Percentiles rank a stretch among this genome's conserved stretches.
phyloP scores from a whole-genome alignment of 169 alveolate species.

The Theileria equi region DNA sequence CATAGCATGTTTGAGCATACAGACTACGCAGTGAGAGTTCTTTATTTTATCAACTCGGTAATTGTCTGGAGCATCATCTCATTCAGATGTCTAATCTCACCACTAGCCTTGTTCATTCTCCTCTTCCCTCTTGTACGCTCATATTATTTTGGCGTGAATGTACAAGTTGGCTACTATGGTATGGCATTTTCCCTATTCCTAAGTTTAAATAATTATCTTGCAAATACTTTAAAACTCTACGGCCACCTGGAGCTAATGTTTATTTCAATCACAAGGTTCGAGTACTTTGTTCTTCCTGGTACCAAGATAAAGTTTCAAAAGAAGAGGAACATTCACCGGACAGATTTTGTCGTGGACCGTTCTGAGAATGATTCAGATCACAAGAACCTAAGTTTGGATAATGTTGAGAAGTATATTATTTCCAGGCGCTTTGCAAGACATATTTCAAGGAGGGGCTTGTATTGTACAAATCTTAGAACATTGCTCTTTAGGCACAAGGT shows the following conservation, averaged over 20 bases:
- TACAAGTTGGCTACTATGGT: background rate
- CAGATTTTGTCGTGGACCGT: conserved; percentile 7
- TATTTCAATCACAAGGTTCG: conserved; percentile 5
- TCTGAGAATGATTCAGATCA: no score
- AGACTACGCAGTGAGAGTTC: conserved; percentile 10
- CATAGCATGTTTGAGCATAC: background rate
- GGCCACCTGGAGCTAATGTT: conserved; percentile 4
- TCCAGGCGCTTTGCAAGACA: no score
- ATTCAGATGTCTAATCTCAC: conserved; percentile 1
- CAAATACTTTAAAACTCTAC: no score
- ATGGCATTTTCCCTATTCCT: conserved; percentile 4
- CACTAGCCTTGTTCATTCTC: background rate
- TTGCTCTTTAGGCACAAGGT: background rate
- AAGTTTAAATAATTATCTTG: no score
- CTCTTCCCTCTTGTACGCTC: background rate
- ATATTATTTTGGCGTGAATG: background rate
- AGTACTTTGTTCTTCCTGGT: conserved; percentile 8
- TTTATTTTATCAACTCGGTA: background rate
- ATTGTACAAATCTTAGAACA: background rate
- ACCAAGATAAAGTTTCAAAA: conserved; percentile 2
- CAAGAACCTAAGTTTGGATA: no score
- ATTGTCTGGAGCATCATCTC: background rate
- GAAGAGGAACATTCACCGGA: background rate
- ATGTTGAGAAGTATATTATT: no score
- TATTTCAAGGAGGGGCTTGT: no score